Percentiles rank a stretch among this genome's conserved stretches.
Conservation (phyloP, 208 protist genomes). For the Leishmania aethiopica region DNA sequence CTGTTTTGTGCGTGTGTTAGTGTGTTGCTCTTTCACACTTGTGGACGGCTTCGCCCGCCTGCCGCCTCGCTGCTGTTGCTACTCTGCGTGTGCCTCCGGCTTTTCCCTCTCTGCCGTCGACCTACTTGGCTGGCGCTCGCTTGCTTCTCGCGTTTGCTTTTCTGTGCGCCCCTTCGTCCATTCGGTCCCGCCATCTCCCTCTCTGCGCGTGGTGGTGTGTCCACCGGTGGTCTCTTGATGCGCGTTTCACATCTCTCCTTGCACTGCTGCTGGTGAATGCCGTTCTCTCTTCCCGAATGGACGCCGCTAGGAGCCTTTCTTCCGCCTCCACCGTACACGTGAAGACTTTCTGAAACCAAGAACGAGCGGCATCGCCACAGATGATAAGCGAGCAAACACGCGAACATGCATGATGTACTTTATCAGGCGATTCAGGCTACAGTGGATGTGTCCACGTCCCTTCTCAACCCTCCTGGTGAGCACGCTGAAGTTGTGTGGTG, state of each 20-base stretch:
- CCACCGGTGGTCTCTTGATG: background rate
- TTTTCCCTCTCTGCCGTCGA: background rate
- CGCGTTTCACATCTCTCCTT: background rate
- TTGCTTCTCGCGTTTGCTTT: background rate
- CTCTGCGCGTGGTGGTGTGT: background rate
- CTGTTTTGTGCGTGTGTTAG: background rate
- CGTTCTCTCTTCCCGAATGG: background rate
- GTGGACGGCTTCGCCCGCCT: background rate
- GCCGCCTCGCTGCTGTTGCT: background rate
- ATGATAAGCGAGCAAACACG: background rate
- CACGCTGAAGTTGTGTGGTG: background rate
- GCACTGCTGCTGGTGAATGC: background rate
- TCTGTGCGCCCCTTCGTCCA: background rate
- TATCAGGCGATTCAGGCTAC: background rate
- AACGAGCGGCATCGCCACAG: background rate
- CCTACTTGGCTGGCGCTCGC: background rate
- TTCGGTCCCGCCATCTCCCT: background rate
- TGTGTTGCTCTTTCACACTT: background rate
- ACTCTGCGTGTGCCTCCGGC: background rate
- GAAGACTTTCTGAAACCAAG: background rate
- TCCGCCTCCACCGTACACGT: background rate
- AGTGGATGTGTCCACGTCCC: background rate
- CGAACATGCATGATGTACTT: background rate
- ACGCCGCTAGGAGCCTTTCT: no score
- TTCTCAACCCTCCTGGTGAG: background rate